phyloP scores from a whole-genome alignment of 371 early-diverging fungal genomes.

The Rhizopus delemar region DNA sequence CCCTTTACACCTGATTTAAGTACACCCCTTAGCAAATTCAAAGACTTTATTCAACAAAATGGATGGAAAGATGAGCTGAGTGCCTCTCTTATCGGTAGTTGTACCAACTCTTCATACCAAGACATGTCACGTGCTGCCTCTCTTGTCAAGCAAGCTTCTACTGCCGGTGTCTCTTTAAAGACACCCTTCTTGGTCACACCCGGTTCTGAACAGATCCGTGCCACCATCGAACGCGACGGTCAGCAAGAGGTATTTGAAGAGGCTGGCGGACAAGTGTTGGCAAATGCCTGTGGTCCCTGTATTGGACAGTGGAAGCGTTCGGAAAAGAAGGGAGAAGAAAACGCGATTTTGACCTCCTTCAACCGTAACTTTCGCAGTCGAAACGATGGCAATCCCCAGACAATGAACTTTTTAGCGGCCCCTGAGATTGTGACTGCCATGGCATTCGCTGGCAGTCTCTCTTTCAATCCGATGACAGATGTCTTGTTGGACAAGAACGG shows the following conservation, averaged over 20 bases:
- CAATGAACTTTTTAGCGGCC: slow-evolving; percentile 92
- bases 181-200: slow-evolving; percentile 90
- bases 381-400: slow-evolving; percentile 93
- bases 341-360: slow-evolving; percentile 93
- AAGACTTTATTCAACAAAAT: slow-evolving; percentile 72
- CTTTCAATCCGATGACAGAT: slow-evolving; percentile 93
- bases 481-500: slow-evolving; percentile 71
- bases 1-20: slow-evolving; percentile 96
- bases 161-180: slow-evolving; percentile 78
- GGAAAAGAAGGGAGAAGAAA: slow-evolving; percentile 64
- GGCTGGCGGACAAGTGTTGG: slow-evolving; percentile 85
- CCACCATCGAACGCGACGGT: slow-evolving; percentile 94
- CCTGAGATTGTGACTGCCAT: slow-evolving; percentile 96
- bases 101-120: slow-evolving; percentile 96
- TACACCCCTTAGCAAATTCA: slow-evolving; percentile 86
- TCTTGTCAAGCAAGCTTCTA: slow-evolving; percentile 81
- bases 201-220: slow-evolving; percentile 95
- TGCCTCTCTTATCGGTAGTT: slow-evolving; percentile 91
- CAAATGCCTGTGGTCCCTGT: slow-evolving; percentile 90
- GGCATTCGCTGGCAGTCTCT: slow-evolving; percentile 84
- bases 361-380: slow-evolving; percentile 96
- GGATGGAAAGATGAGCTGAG: slow-evolving; percentile 87
- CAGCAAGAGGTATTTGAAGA: slow-evolving; percentile 77
- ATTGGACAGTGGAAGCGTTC: slow-evolving; percentile 94
- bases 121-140: slow-evolving; percentile 93